A percentile compares a stretch with the other conserved stretches of the same genome.
phyloP scores from a whole-genome alignment of 257 asterid genomes.

The Rauvolfia tetraphylla region DNA sequence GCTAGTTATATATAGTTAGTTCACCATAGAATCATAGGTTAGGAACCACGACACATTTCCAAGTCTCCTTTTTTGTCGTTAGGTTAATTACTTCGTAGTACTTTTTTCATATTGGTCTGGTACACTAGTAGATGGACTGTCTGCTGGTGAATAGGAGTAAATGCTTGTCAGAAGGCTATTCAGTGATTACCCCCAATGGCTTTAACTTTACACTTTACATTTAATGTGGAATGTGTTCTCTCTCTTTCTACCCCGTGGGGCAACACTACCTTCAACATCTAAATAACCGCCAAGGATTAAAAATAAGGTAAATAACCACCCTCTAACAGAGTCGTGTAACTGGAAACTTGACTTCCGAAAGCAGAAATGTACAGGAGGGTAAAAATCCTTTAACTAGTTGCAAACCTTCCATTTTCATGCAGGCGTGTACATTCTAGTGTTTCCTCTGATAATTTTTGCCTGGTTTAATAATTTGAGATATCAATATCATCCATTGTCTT shows the following conservation, averaged over 20 bases:
- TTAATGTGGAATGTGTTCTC: conserved; percentile 6
- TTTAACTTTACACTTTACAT: conserved; percentile 5
- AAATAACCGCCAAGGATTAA: background rate
- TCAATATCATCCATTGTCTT: background rate
- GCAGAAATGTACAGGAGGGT: background rate
- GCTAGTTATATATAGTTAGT: background rate
- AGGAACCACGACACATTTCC: background rate
- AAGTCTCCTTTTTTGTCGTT: background rate
- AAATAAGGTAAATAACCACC: background rate
- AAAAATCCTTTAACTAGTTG: background rate
- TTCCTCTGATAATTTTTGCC: background rate
- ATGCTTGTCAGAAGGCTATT: conserved; percentile 21
- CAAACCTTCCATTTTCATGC: background rate
- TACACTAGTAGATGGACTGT: conserved; percentile 15
- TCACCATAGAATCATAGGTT: background rate
- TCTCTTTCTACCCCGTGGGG: background rate
- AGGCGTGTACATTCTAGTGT: background rate
- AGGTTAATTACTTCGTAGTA: background rate
- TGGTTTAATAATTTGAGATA: background rate
- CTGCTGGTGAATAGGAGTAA: conserved; percentile 26
- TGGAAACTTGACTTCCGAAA: background rate
- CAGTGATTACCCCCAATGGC: conserved; percentile 8
- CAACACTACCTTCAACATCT: background rate
- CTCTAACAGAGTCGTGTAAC: background rate
- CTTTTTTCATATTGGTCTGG: background rate